Conservation (phyloP, 2,329 filamentous ascomycete species). For the Alternaria hordeiaustralica region DNA sequence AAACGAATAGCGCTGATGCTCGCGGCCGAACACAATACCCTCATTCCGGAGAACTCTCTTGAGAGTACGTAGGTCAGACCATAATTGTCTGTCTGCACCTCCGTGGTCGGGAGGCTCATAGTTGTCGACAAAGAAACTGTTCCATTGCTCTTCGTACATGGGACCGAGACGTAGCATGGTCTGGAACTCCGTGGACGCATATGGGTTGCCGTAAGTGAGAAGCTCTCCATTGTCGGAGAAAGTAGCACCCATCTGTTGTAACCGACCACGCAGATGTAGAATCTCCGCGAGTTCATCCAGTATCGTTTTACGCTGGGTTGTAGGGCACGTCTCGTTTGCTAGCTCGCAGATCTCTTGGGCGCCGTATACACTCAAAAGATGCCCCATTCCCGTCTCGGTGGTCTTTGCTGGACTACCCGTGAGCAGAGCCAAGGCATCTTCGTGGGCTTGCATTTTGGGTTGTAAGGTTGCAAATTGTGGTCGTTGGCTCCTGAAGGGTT, state of each 20-base stretch:
- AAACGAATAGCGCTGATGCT: conserved; percentile 5
- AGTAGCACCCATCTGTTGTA: conserved; percentile 13
- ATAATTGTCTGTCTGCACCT: background rate
- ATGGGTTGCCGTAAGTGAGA: conserved; percentile 13
- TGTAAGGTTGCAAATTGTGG: background rate
- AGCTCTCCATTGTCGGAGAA: conserved; percentile 13
- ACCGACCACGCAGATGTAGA: conserved; percentile 1
- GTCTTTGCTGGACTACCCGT: background rate
- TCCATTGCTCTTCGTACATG: conserved; percentile 16
- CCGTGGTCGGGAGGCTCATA: background rate
- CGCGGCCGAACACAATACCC: conserved; percentile 6
- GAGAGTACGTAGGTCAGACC: background rate
- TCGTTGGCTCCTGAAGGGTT: background rate
- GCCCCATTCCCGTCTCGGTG: background rate
- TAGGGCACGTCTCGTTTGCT: background rate
- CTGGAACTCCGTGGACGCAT: conserved; percentile 2
- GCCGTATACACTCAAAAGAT: background rate
- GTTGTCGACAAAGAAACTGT: background rate
- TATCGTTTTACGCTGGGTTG: background rate
- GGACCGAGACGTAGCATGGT: conserved; percentile 14
- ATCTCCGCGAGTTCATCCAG: background rate
- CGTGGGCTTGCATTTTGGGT: background rate
- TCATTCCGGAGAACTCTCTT: conserved; percentile 7
- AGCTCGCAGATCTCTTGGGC: background rate
- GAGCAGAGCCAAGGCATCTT: background rate